Base-by-base conservation (phyloP, 148 eudicot genomes). In the Beta vulgaris region DNA sequence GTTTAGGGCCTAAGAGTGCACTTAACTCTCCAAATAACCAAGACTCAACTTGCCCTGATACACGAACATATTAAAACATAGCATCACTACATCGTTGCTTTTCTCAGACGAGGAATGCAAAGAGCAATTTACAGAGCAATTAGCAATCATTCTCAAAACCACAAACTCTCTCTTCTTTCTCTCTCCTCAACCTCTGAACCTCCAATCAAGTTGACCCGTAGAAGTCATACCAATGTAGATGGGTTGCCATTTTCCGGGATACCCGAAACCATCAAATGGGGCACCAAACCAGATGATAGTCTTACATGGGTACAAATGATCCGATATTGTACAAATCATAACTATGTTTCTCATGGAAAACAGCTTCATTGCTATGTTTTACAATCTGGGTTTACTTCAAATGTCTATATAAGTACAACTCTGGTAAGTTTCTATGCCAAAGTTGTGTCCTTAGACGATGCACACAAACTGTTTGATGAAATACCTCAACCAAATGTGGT, bases 401-500 rank as follows among this genome's bases (percentile, higher is more conserved):
- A 88, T 83, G 82, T 82, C 31, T 85, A 74, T 72, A 81, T 91
- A 31, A 79, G 82, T 53, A 83, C 94, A 58, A 81, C 88, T 34
- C 64, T 93, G 72, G 74, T 91, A 15, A 83, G 82, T 42, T 87
- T 87, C 2, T 93, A 93, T 68, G 82, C 82, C 13, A 91, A 85
- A 81, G 51, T 78, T 34, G 88, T 82, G 73, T 75, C 58, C 2
- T 15, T 90, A 10, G 67, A 74, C 15, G 79, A 86, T 72, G 94
- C 98, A 53, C 84, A 77, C 28, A 70, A 86, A 39, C 29, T 93
- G 88, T 89, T 91, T 37, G 94, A 53, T 70, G 97, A 91, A 91
- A 89, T 89, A 71, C 84, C 88, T 73, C 78, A 79, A 75, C 87
- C 78, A 77, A 88, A 84, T 85, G 74, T 87, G 4, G 91, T 91